Percentiles rank a stretch among this genome's conserved stretches.
These are phyloP conservation scores for Geoglossum cookeanum DNA, from an alignment of 2,329 filamentous ascomycete species.

Conservation along the genomic window DNA sequence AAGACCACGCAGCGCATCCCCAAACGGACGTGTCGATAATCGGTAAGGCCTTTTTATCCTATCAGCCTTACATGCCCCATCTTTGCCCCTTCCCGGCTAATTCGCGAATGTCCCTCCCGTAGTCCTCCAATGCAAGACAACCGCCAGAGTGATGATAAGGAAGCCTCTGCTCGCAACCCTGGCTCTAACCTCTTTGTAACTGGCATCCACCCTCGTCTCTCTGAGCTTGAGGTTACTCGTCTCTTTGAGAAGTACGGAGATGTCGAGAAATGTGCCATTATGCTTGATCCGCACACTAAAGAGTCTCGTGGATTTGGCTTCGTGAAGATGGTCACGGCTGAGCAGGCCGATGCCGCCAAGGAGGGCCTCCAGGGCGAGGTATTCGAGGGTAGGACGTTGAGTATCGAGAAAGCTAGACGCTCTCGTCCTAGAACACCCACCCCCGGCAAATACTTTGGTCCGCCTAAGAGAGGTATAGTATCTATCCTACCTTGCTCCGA, in stretches of 20 bases:
- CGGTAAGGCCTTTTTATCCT: constrained; percentile 23
- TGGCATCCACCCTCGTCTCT: constrained; percentile 83
- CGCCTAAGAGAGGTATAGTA: constrained; percentile 78
- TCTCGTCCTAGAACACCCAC: constrained; percentile 88
- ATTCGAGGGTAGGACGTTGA: constrained; percentile 85
- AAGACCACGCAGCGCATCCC: constrained; percentile 44
- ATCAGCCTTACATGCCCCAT: background rate
- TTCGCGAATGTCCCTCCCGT: constrained; percentile 7
- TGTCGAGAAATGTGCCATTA: constrained; percentile 98
- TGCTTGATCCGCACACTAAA: constrained; percentile 95
- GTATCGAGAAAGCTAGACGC: constrained; percentile 96
- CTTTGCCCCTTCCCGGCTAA: constrained; percentile 3
- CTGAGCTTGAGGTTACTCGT: constrained; percentile 75
- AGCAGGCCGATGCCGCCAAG: constrained; percentile 91
- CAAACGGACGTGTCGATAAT: constrained; percentile 35
- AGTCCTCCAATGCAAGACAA: constrained; percentile 29
- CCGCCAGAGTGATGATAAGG: constrained; percentile 29
- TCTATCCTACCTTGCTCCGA: constrained; percentile 6
- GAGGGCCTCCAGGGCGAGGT: constrained; percentile 89
- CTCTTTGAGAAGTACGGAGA: constrained; percentile 98
- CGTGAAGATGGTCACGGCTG: constrained; percentile 93
- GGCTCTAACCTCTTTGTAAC: constrained; percentile 98
- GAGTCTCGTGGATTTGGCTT: constrained; percentile 98
- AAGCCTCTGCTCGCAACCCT: constrained; percentile 66
- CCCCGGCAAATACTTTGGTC: constrained; percentile 96